Percentiles rank a stretch among this genome's conserved stretches.
Conservation (phyloP, 1,284 basidiomycete genomes). For the Xerocomus nothofagi region DNA sequence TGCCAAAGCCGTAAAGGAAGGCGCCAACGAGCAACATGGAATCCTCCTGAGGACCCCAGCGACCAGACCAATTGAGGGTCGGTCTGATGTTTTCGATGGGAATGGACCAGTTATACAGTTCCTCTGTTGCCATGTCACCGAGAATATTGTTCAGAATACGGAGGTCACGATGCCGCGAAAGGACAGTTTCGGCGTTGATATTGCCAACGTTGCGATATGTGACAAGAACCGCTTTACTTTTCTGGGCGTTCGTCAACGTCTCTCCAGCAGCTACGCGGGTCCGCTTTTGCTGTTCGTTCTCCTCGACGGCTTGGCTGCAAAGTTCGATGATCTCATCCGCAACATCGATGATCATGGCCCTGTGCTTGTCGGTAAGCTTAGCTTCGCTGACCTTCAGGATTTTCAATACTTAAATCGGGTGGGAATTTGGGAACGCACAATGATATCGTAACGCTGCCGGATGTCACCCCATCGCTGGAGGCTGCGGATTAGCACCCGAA, state of each 20-base stretch:
- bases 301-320: slow-evolving; percentile 82
- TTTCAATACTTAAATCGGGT: slow-evolving; percentile 11
- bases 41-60: slow-evolving; percentile 94
- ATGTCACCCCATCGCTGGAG: slow-evolving; percentile 99
- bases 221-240: slow-evolving; percentile 94
- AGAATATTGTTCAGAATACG: slow-evolving; percentile 87
- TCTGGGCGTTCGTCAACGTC: slow-evolving; percentile 80
- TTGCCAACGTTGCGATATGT: slow-evolving; percentile 87
- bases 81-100: slow-evolving; percentile 93
- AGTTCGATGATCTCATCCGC: slow-evolving; percentile 91
- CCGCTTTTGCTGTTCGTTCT: slow-evolving; percentile 81
- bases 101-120: slow-evolving; percentile 81
- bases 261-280: slow-evolving; percentile 80
- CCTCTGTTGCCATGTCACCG: slow-evolving; percentile 55
- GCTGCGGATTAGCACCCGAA: slow-evolving; percentile 93
- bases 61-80: slow-evolving; percentile 94
- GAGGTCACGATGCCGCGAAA: slow-evolving; percentile 88
- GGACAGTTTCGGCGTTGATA: slow-evolving; percentile 97
- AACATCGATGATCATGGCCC: slow-evolving; percentile 87
- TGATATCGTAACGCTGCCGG: slow-evolving; percentile 89
- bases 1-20: slow-evolving; percentile 92
- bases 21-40: slow-evolving; percentile 94
- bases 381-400: slow-evolving; percentile 75
- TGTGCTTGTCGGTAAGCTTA: slow-evolving; percentile 95
- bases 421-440: slow-evolving; percentile 54